Conservation (phyloP, 768 basidiomycete genomes). For the Amanita muscaria region DNA sequence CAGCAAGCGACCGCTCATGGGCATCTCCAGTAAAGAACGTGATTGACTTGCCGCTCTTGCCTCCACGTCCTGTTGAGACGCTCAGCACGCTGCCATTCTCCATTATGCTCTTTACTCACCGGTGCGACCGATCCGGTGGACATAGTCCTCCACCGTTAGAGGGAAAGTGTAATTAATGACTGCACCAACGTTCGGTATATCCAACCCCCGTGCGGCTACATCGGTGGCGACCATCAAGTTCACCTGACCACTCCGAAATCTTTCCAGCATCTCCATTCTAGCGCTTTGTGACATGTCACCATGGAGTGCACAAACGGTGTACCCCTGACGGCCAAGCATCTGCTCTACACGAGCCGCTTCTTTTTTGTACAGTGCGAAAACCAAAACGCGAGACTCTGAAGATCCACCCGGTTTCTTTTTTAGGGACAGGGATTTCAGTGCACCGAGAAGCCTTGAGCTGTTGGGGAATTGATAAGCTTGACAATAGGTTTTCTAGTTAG, state of each 20-base stretch:
- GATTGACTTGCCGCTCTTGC: conserved; percentile 81
- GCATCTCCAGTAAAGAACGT: conserved; percentile 94
- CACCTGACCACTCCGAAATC: conserved; percentile 75
- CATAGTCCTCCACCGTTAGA: conserved; percentile 88
- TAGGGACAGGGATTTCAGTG: conserved; percentile 46
- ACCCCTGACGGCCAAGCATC: conserved; percentile 64
- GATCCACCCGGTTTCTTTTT: conserved; percentile 48
- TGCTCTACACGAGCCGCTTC: conserved; percentile 88
- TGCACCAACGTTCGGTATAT: conserved; percentile 91
- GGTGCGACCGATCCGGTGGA: conserved; percentile 85
- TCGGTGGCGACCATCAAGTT: conserved; percentile 91
- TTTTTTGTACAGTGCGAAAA: conserved; percentile 97
- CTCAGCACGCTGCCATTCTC: conserved; percentile 1
- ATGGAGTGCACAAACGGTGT: conserved; percentile 75
- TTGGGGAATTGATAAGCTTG: conserved; percentile 1
- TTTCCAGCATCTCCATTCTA: conserved; percentile 77
- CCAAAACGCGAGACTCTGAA: conserved; percentile 63
- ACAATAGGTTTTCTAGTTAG: not conserved
- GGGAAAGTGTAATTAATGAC: conserved; percentile 99
- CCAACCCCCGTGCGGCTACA: conserved; percentile 93
- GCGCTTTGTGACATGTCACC: conserved; percentile 86
- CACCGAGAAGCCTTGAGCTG: conserved; percentile 53
- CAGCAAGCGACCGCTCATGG: conserved; percentile 81
- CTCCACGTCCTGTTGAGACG: conserved; percentile 65
- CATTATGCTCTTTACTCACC: conserved; percentile 35